Evolutionary conservation across 129 eudicot species (phyloP).

Genomic region (Escallonia herrerae): DNA sequence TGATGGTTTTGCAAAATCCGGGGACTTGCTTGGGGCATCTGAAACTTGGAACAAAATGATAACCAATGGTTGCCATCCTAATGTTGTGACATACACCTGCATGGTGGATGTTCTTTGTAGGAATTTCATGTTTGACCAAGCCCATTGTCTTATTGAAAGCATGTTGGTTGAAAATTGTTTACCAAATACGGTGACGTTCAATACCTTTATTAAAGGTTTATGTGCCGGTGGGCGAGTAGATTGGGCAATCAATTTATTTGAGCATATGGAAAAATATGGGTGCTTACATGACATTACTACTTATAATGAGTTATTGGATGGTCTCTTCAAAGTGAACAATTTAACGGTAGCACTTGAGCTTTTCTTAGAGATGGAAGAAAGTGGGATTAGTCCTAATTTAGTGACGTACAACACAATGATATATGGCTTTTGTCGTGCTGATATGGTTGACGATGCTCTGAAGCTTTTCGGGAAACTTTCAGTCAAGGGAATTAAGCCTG

Average conservation of each 20-base stretch:
- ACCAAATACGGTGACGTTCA: conserved; percentile 68
- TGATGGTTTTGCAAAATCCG: conserved; percentile 59
- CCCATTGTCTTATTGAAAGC: conserved; percentile 46
- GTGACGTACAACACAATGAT: conserved; percentile 58
- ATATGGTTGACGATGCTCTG: conserved; percentile 41
- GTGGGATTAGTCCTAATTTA: conserved; percentile 37
- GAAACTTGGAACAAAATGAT: conserved; percentile 82
- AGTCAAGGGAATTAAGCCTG: conserved; percentile 64
- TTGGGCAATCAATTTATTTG: conserved; percentile 53
- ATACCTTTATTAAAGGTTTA: conserved; percentile 56
- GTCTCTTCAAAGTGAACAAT: conserved; percentile 49
- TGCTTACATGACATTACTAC: conserved; percentile 49
- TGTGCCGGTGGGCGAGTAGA: conserved; percentile 56
- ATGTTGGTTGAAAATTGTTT: conserved; percentile 45
- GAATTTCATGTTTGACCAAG: conserved; percentile 64
- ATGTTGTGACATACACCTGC: conserved; percentile 71
- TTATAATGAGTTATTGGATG: conserved; percentile 60
- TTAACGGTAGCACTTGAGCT: conserved; percentile 32
- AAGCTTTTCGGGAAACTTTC: conserved; percentile 63
- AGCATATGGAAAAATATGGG: conserved; percentile 44
- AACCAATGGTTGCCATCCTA: conserved; percentile 57
- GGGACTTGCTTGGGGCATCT: conserved; percentile 50
- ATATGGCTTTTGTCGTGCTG: conserved; percentile 37
- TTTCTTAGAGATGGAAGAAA: conserved; percentile 43
- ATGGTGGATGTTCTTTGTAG: conserved; percentile 76